Evolutionary conservation across 106 monocot species (phyloP), one percentile per base, ranked within the genome.

Genomic region (Platanthera zijinensis): DNA sequence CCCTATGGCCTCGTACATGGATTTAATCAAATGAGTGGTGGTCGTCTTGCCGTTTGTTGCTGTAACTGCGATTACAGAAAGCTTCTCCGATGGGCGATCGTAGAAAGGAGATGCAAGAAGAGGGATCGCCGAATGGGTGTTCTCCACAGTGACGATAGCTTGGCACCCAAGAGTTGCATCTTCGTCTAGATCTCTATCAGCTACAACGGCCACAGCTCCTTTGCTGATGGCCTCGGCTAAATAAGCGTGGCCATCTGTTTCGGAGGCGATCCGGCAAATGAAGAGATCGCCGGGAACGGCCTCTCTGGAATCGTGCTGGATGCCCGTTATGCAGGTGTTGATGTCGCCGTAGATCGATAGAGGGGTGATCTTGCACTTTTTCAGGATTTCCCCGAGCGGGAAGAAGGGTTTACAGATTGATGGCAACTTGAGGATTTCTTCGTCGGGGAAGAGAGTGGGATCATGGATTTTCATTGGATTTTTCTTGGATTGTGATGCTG

Each of bases 11-110:
- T 92, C 92, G 17, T 85, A 86, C 11, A 89, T 69, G 7, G 86
- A 86, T 70, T 86, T 83, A n/a, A 92, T 80, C 82, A 92, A 75
- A 64, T 89, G 74, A 39, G 92, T 83, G 1, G 85, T 86, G 5
- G 92, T 85, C 2, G 88, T 92, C 83, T 89, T 92, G 0, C 92
- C 92, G 77, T 89, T 83, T 6, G 88, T 85, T 15, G 89, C 92
- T 1, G 86, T 83, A 48, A 92, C 78, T 52, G 86, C 92, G 9
- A 92, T 78, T 25, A 92, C 88, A 52, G 84, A 84, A 69, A 89
- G 80, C 47, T 64, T 79, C 74, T 69, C 83, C 8, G 89, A 92
- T 1, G 92, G 92, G 46, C 89, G 78, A 25, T 77, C 17, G 48
- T 83, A 89, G 77, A 89, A 92, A 8, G 86, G 63, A 10, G 89